Percentiles rank a stretch among this genome's conserved stretches.
Conservation (phyloP, 371 early-diverging fungal genomes). For the Lichtheimia ramosa region DNA sequence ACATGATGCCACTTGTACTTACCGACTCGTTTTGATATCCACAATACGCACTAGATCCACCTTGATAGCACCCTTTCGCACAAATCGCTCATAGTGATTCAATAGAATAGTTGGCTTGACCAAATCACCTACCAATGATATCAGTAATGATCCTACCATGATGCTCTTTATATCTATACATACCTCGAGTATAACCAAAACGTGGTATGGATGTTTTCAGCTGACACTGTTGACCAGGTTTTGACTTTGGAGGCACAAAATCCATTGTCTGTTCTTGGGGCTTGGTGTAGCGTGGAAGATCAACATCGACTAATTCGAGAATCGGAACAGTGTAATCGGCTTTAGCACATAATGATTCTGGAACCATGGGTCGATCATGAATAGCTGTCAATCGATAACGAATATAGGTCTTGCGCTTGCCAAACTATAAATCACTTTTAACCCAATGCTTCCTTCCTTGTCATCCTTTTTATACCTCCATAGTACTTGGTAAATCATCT, state of each 20-base stretch:
- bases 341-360: slow-evolving; percentile 42
- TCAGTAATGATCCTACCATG: neutral
- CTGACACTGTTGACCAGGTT: slow-evolving; percentile 25
- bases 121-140: slow-evolving; percentile 34
- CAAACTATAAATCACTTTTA: slow-evolving; percentile 9
- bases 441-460: neutral
- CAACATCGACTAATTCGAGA: slow-evolving; percentile 44
- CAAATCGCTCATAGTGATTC: slow-evolving; percentile 30
- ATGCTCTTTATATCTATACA: neutral
- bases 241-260: slow-evolving; percentile 20
- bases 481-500: slow-evolving; percentile 42
- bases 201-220: slow-evolving; percentile 39
- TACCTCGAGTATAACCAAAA: slow-evolving; percentile 50
- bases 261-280: slow-evolving; percentile 31
- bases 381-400: slow-evolving; percentile 40
- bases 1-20: slow-evolving; percentile 2
- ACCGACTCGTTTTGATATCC: slow-evolving; percentile 31
- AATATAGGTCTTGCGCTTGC: slow-evolving; percentile 31
- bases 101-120: slow-evolving; percentile 35
- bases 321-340: slow-evolving; percentile 39
- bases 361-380: slow-evolving; percentile 41
- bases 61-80: slow-evolving; percentile 25
- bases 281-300: slow-evolving; percentile 18
- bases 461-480: slow-evolving; percentile 31
- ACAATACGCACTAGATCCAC: slow-evolving; percentile 36